phyloP scores from a whole-genome alignment of 495 filamentous ascomycete genomes.

The Xylaria palmicola region DNA sequence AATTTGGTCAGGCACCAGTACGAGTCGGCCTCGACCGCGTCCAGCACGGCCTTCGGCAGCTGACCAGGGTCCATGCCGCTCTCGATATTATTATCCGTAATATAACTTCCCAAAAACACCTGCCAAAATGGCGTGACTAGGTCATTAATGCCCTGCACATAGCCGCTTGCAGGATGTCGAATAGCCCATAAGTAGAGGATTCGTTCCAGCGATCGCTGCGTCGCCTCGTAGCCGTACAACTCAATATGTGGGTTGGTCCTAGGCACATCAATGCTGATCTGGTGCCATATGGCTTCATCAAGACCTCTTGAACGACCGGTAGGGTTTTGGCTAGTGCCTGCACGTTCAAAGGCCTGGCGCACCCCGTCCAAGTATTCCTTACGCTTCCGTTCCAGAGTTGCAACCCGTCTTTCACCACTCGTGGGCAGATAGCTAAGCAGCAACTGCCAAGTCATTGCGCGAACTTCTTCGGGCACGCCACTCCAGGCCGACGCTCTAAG shows the following conservation, averaged over 20 bases:
- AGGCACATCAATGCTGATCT: slow-evolving; percentile 97
- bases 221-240: slow-evolving; percentile 93
- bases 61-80: slow-evolving; percentile 95
- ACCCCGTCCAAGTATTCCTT: slow-evolving; percentile 98
- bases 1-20: slow-evolving; percentile 98
- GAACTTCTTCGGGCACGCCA: slow-evolving; percentile 89
- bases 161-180: slow-evolving; percentile 92
- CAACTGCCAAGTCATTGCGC: slow-evolving; percentile 97
- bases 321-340: slow-evolving; percentile 33
- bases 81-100: slow-evolving; percentile 88
- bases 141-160: slow-evolving; percentile 98
- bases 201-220: slow-evolving; percentile 86
- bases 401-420: slow-evolving; percentile 85
- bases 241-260: slow-evolving; percentile 95
- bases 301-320: slow-evolving; percentile 67
- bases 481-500: slow-evolving; percentile 86
- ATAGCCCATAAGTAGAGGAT: slow-evolving; percentile 98
- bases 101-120: slow-evolving; percentile 91
- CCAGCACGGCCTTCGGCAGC: slow-evolving; percentile 83
- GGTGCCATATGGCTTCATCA: slow-evolving; percentile 96
- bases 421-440: slow-evolving; percentile 93
- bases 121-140: slow-evolving; percentile 97
- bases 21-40: slow-evolving; percentile 95
- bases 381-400: slow-evolving; percentile 88
- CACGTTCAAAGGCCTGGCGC: slow-evolving; percentile 86